Evolutionary conservation across 306 rosid genomes (phyloP), one percentile per base, ranked within the genome.

Genomic region (Sechiopsis laciniata): DNA sequence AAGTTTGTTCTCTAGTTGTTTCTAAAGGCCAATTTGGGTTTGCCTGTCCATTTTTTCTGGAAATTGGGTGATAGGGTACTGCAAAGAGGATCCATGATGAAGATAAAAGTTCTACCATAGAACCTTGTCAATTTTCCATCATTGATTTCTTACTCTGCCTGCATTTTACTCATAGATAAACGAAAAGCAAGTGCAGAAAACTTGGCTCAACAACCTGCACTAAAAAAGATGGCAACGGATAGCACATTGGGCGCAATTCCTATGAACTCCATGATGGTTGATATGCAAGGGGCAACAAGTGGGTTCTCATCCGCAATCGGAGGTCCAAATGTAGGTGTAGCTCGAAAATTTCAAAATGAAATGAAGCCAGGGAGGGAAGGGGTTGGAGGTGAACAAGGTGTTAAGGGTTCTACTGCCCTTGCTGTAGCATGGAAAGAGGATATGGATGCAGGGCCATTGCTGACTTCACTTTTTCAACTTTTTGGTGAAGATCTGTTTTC

Each of bases 351-450:
- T 69, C 55, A 86, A 13, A 87, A 75, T 14, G 95, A 84, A 68
- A 81, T 55, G 21, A 48, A 48, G 35, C 9, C 76, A 5, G 87
- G 86, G 22, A 81, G 84, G 70, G 90, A 83, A 67, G 56, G 56
- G 15, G 56, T 53, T 15, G 82, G 75, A 37, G 85, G 82, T 58
- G 85, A 86, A 63, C 85, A 77, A 72, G 75, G 54, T 50, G 74
- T 56, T 21, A 84, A 87, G 79, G 75, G 77, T 20, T 87, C 90
- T 51, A 14, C 86, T 63, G 77, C 82, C 81, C 90, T 86, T 81
- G 86, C 92, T 73, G 86, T 85, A 77, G 90, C 95, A 46, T 90
- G 98, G 98, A 94, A 90, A 83, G 98, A 94, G 73, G 88, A 94
- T 75, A 77, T 78, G 20, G 91, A 89, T 84, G 84, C 86, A 42